Conservation (phyloP, 129 eudicot genomes). For the Centrapalus pauciflorus region DNA sequence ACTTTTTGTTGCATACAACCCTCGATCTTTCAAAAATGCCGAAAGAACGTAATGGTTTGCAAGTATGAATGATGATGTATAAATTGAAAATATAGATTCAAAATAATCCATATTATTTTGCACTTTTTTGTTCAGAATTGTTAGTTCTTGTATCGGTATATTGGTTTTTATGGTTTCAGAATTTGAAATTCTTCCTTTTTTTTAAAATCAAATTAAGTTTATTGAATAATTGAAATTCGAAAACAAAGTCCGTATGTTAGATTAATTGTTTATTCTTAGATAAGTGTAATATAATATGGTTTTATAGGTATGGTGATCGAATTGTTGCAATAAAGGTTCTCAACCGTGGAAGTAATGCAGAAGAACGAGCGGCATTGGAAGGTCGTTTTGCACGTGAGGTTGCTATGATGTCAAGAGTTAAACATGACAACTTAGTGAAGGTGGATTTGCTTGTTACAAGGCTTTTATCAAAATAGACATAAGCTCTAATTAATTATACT, state of each 20-base stretch:
- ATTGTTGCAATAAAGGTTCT: conserved; percentile 94
- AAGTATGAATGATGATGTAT: neutral
- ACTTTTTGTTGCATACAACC: neutral
- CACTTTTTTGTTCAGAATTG: neutral
- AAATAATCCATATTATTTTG: neutral
- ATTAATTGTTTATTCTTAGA: neutral
- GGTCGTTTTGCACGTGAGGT: conserved; percentile 93
- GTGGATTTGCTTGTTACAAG: conserved; percentile 27
- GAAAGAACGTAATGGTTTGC: neutral
- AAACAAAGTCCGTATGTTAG: neutral
- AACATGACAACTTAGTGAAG: conserved; percentile 89
- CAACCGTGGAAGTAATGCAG: conserved; percentile 61
- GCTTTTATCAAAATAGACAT: neutral
- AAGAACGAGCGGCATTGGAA: conserved; percentile 73
- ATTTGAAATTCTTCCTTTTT: neutral
- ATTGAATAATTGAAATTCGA: neutral
- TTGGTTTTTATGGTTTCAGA: neutral
- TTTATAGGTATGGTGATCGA: conserved; percentile 69
- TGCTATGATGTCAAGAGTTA: conserved; percentile 89
- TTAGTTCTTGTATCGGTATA: neutral
- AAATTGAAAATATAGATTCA: neutral
- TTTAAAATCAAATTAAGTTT: neutral
- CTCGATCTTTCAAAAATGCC: conserved; percentile 3
- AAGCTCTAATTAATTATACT: neutral
- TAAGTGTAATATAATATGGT: neutral